Evolutionary conservation across 164 flowering plant genomes (phyloP), one percentile per base, ranked within the genome.

Genomic region (Tetracentron sinense): DNA sequence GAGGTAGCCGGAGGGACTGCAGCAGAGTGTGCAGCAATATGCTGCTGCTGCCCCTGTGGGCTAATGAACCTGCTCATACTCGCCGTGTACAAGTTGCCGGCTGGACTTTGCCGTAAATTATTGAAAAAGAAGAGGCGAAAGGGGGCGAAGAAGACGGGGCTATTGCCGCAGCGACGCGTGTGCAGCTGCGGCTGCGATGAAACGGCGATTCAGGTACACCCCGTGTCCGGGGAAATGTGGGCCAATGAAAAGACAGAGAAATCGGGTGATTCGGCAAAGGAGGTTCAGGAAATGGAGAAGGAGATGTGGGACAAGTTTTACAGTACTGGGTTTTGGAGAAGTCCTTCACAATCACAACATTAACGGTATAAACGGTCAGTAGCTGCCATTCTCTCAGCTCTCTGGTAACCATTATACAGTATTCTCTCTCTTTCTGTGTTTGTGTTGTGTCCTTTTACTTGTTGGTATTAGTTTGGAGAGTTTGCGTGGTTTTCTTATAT

Each of bases 11-110:
- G 97, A 0, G 94, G 83, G 11, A 82, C 97, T 0, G 56, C 92
- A 7, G 97, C 97, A 30, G 88, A 82, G 56, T 87, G 97, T 69
- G 93, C 93, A 4, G 97, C 93, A 0, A 62, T 94, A 15, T 81
- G 85, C 66, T 94, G 97, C 69, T 94, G 98, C 67, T 94, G 92
- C 56, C 98, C 98, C 0, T 87, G 87, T 65, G 88, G 81, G 10
- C 59, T 90, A 42, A 65, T 77, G 31, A 81, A 83, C 59, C 69
- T 94, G 20, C 49, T 87, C 0, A 62, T 82, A 7, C 78, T 90
- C 19, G 86, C 84, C 0, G 74, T 86, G 22, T 90, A 84, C 75
- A 91, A 84, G 68, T 28, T 94, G 3, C 98, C 98, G 7, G 86
- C 90, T 0, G 95, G 89, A 19, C 73, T 89, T 0, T 87, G 87